phyloP scores from a whole-genome alignment of 2,329 filamentous ascomycete species.

The Aspergillus spinulosporus region DNA sequence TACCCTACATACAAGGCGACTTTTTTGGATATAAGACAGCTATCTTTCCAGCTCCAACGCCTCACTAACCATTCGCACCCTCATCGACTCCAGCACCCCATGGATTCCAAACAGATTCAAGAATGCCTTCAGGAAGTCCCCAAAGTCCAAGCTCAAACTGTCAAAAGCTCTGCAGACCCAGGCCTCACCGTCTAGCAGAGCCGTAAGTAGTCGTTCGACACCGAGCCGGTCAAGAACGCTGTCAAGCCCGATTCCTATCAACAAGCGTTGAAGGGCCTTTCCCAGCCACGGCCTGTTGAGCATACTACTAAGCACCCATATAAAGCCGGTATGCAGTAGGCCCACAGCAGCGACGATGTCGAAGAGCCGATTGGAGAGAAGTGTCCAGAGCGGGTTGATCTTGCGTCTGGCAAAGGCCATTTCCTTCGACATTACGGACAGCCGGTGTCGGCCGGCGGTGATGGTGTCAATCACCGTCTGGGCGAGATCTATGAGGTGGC shows the following conservation, averaged over 20 bases:
- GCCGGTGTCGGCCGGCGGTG: constrained; percentile 82
- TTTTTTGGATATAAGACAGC: no score
- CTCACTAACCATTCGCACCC: background rate
- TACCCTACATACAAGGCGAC: no score
- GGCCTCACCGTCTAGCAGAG: background rate
- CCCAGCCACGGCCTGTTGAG: constrained; percentile 79
- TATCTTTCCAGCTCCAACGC: background rate
- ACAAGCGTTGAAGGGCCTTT: constrained; percentile 72
- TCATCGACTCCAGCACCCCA: background rate
- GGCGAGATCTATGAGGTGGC: constrained; percentile 79
- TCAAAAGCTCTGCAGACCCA: background rate
- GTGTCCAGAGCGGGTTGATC: constrained; percentile 82
- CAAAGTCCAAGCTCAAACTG: background rate
- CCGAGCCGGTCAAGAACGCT: constrained; percentile 16
- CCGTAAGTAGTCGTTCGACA: background rate
- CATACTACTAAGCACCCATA: constrained; percentile 78
- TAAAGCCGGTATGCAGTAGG: constrained; percentile 75
- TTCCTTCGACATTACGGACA: constrained; percentile 83
- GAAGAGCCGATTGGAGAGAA: constrained; percentile 73
- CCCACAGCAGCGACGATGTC: constrained; percentile 91
- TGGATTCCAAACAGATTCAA: background rate
- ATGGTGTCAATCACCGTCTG: constrained; percentile 78
- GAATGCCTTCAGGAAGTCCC: background rate
- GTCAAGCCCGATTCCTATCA: constrained; percentile 69
- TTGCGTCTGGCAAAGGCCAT: constrained; percentile 95